Percentiles rank a stretch among this genome's conserved stretches.
phyloP scores from a whole-genome alignment of 1,284 basidiomycete species.

The Apiotrichum akiyoshidainum region DNA sequence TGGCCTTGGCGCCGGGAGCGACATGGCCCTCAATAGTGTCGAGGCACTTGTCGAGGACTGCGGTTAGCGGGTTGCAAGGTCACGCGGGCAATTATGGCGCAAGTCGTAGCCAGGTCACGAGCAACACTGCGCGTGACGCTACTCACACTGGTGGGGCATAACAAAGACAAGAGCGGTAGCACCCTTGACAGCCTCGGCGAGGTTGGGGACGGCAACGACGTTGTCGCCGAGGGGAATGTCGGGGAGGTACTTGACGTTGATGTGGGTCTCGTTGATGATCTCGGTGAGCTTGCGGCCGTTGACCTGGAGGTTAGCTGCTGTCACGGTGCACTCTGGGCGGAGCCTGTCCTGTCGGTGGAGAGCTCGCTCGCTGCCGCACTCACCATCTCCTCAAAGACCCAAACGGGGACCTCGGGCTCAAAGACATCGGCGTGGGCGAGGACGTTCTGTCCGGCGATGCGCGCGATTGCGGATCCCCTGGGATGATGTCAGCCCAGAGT shows the following conservation, averaged over 20 bases:
- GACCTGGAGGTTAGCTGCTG: constrained; percentile 36
- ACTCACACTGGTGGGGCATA: constrained; percentile 57
- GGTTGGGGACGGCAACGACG: constrained; percentile 55
- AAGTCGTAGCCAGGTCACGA: no score
- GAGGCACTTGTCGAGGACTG: constrained; percentile 48
- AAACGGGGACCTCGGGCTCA: constrained; percentile 53
- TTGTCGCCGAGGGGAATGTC: constrained; percentile 55
- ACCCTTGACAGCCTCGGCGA: constrained; percentile 54
- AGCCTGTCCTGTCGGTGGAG: not conserved
- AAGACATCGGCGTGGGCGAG: constrained; percentile 52
- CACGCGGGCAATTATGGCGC: no score
- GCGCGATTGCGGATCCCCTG: constrained; percentile 59
- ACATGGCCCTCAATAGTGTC: constrained; percentile 52
- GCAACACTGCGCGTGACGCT: not conserved
- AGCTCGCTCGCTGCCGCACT: constrained; percentile 19
- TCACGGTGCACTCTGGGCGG: not conserved
- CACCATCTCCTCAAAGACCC: constrained; percentile 56
- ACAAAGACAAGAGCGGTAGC: constrained; percentile 60
- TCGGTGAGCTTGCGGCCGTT: constrained; percentile 58
- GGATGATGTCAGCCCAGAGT: not conserved
- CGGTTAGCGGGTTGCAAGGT: not conserved
- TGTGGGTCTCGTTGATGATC: constrained; percentile 56
- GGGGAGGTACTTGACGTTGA: constrained; percentile 54
- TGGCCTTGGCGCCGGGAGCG: constrained; percentile 49
- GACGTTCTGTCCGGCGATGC: constrained; percentile 54